Evolutionary conservation across 768 basidiomycete species (phyloP).

Genomic region (Melanogaster broomeanus): DNA sequence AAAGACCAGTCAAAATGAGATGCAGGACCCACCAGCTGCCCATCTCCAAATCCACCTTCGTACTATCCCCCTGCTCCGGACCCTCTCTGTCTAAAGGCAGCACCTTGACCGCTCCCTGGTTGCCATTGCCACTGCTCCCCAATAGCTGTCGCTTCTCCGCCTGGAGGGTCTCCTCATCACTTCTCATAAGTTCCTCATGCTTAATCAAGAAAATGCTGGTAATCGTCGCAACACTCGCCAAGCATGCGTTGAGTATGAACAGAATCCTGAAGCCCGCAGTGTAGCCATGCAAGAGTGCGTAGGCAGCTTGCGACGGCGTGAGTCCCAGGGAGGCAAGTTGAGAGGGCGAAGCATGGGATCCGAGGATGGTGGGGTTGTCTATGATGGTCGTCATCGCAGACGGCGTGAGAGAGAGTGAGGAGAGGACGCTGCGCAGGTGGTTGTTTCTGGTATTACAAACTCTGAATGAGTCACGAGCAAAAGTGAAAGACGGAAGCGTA

Average conservation of each 20-base stretch:
- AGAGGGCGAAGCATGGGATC: conserved; percentile 29
- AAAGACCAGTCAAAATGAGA: no score
- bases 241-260: conserved; percentile 60
- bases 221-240: conserved; percentile 55
- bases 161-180: conserved; percentile 55
- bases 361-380: conserved; percentile 47
- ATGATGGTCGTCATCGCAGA: conserved; percentile 45
- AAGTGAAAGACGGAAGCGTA: conserved; percentile 10
- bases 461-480: neutral
- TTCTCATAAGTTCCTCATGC: conserved; percentile 58
- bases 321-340: conserved; percentile 38
- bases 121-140: no score
- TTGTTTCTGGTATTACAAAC: conserved; percentile 41
- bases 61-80: neutral
- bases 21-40: no score
- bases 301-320: conserved; percentile 35
- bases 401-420: conserved; percentile 36
- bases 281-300: conserved; percentile 52
- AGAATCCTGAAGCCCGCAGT: conserved; percentile 58
- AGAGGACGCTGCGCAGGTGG: conserved; percentile 44
- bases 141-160: conserved; percentile 35
- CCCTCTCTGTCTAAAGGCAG: neutral
- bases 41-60: no score
- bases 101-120: no score
- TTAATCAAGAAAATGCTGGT: conserved; percentile 61